Percentiles rank a stretch among this genome's conserved stretches.
Conservation (phyloP, 116 monocot genomes). For the Posidonia oceanica region DNA sequence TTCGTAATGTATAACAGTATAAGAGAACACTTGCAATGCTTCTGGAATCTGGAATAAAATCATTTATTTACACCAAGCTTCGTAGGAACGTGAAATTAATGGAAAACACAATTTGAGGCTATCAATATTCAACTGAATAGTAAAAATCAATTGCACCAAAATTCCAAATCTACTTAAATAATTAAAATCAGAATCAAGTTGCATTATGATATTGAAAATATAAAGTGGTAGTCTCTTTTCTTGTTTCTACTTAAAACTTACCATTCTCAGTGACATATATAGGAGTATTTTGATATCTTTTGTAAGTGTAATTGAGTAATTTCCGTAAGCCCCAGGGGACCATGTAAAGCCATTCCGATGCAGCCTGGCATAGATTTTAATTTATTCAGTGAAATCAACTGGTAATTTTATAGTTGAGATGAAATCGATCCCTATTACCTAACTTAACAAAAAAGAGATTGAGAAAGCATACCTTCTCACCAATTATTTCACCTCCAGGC, state of each 20-base stretch:
- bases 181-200: neutral
- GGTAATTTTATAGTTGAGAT: neutral
- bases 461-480: constrained; percentile 38
- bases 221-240: neutral
- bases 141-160: too few relatives aligned
- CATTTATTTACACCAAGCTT: too few relatives aligned
- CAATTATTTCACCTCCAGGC: constrained; percentile 49
- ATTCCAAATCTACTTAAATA: too few relatives aligned
- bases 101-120: too few relatives aligned
- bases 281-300: constrained; percentile 44
- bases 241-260: constrained; percentile 13
- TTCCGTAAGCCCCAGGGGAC: constrained; percentile 90
- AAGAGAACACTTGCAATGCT: too few relatives aligned
- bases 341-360: constrained; percentile 86
- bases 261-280: constrained; percentile 95
- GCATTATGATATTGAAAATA: neutral
- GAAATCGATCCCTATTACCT: neutral
- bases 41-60: too few relatives aligned
- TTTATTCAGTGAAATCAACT: neutral
- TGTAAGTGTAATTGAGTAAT: constrained; percentile 55
- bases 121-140: too few relatives aligned
- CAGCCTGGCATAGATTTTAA: constrained; percentile 46
- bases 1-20: too few relatives aligned
- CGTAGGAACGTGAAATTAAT: too few relatives aligned
- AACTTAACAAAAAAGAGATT: neutral